phyloP scores from a whole-genome alignment of 768 basidiomycete species.

The Rhizopogon roseolus region DNA sequence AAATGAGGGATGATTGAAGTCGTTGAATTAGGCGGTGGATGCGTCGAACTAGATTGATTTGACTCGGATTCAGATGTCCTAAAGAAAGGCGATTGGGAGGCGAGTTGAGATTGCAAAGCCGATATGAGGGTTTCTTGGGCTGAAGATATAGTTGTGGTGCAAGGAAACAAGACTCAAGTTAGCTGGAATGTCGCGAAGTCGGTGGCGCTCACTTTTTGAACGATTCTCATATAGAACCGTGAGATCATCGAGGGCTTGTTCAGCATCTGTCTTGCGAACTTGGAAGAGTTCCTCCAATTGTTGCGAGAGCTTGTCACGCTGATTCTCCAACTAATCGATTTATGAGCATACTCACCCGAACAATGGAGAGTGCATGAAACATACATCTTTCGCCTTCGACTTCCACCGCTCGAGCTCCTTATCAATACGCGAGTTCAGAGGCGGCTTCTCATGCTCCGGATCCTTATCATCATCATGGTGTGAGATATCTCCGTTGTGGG shows the following conservation, averaged over 20 bases:
- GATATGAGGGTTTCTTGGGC: slow-evolving; percentile 47
- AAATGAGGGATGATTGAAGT: slow-evolving; percentile 48
- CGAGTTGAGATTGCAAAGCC: slow-evolving; percentile 47
- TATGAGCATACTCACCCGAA: neutral
- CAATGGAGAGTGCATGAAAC: neutral
- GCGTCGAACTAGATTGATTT: neutral
- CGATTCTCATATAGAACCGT: slow-evolving; percentile 47
- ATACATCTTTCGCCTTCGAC: slow-evolving; percentile 23
- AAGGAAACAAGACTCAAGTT: neutral
- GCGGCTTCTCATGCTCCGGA: neutral
- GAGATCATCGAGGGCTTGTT: slow-evolving; percentile 45
- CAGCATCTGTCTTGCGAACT: slow-evolving; percentile 62
- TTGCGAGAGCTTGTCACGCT: slow-evolving; percentile 40
- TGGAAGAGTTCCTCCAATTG: slow-evolving; percentile 58
- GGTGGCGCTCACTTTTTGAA: slow-evolving; percentile 41
- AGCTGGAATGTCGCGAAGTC: neutral
- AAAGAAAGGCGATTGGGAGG: slow-evolving; percentile 49
- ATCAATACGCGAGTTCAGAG: neutral
- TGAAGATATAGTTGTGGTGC: slow-evolving; percentile 20
- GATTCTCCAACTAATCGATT: slow-evolving; percentile 26
- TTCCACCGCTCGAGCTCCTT: slow-evolving; percentile 28
- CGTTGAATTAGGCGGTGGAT: neutral
- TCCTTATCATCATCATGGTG: neutral
- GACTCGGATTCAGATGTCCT: slow-evolving; percentile 16
- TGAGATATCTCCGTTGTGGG: neutral